These are phyloP conservation scores for Oryza longistaminata DNA, from an alignment of 176 grass and related monocot species.

Conservation along the genomic window DNA sequence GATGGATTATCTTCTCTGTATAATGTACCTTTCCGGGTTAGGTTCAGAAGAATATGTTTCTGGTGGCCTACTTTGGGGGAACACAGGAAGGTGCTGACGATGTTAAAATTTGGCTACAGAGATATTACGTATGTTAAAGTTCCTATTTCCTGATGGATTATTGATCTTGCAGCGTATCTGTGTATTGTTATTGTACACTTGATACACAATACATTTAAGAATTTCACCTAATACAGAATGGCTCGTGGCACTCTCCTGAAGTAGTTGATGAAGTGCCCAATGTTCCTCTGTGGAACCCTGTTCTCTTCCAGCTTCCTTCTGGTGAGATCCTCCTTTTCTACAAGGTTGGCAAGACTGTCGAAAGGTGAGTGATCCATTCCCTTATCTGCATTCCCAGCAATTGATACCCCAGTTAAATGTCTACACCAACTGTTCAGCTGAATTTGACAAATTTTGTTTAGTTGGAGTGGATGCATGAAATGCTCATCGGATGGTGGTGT, in stretches of 20 bases:
- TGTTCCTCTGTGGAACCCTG: conserved; percentile 67
- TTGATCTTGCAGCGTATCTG: neutral
- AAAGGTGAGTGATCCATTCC: conserved; percentile 31
- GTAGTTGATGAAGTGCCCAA: conserved; percentile 47
- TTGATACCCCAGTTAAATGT: neutral
- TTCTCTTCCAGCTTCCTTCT: conserved; percentile 63
- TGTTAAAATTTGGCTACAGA: conserved; percentile 69
- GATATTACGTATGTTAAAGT: conserved; percentile 42
- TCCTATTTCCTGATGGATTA: neutral
- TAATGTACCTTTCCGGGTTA: conserved; percentile 1
- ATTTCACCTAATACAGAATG: conserved; percentile 32
- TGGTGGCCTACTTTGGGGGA: conserved; percentile 69
- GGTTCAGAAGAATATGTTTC: conserved; percentile 40
- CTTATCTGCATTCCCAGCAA: neutral
- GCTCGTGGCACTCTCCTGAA: conserved; percentile 49
- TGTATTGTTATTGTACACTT: neutral
- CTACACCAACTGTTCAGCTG: neutral
- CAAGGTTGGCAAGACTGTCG: conserved; percentile 57
- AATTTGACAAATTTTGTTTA: conserved; percentile 14
- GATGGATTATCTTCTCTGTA: neutral
- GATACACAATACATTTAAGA: neutral
- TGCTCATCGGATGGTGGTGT: conserved; percentile 50
- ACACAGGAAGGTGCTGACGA: conserved; percentile 52
- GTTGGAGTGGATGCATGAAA: conserved; percentile 70
- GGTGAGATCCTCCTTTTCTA: conserved; percentile 56